Evolutionary conservation across 495 filamentous ascomycete genomes (phyloP).

Genomic region (Daldinia concentrica): DNA sequence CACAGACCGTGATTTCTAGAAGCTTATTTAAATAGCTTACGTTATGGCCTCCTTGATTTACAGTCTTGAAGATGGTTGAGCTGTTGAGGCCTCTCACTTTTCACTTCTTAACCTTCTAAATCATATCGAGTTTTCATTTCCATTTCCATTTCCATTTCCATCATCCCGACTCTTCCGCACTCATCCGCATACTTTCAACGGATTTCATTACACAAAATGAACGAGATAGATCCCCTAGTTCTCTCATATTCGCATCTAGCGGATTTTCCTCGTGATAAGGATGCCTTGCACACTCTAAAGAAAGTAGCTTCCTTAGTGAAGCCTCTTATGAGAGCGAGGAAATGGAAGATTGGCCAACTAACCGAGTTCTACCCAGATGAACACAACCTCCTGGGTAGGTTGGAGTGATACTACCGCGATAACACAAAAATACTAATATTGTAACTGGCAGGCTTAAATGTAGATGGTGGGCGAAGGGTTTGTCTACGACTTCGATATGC

Average conservation of each 20-base stretch:
- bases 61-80: conserved; percentile 21
- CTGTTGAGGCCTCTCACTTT: not conserved
- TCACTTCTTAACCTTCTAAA: not conserved
- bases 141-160: not conserved
- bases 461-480: conserved; percentile 78
- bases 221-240: conserved; percentile 74
- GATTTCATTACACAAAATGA: conserved; percentile 56
- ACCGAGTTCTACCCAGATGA: conserved; percentile 86
- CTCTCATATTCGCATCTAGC: conserved; percentile 81
- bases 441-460: conserved; percentile 70
- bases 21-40: conserved; percentile 19
- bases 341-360: conserved; percentile 82
- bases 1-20: conserved; percentile 18
- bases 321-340: conserved; percentile 89
- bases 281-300: conserved; percentile 82
- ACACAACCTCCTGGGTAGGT: conserved; percentile 73
- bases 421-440: conserved; percentile 8
- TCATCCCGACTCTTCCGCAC: not conserved
- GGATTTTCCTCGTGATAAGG: conserved; percentile 73
- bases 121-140: not conserved
- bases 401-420: not conserved
- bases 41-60: conserved; percentile 19
- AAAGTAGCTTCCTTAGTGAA: conserved; percentile 92
- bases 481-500: conserved; percentile 84
- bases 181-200: not conserved